Evolutionary conservation across 805 yeast species (phyloP), one percentile per base, ranked within the genome.

Genomic region (Kodamaea fukazawae): DNA sequence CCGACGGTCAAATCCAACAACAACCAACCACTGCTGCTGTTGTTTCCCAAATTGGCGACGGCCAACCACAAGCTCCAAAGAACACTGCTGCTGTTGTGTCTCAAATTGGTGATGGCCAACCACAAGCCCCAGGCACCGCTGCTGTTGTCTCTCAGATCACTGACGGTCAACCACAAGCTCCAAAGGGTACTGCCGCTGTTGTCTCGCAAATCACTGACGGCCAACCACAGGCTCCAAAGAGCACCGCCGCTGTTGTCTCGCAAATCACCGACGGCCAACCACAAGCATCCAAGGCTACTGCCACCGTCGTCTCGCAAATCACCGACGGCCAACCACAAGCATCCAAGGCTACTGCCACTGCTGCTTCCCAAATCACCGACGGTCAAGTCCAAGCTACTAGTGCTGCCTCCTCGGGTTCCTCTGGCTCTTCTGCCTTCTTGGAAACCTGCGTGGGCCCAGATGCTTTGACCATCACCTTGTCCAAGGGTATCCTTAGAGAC

Each of bases 381-480:
- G 67, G 68, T 15, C 67, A 63, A 47, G 50, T 59, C 22, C 67
- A 61, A 44, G 40, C 41, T 12, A 40, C 46, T 16, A 10, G 39
- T 17, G 42, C 35, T 12, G 36, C 38, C 16, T 23, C 46, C 11
- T 15, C 38, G 7, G 29, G 13, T 20, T 9, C 43, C 14, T 12
- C 33, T 17, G 36, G 28, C 16, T 8, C 32, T n/a, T 11, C 31
- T 7, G 28, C 22, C 9, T 29, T 52, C 36, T 43, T 42, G 27
- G 47, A 49, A 29, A 55, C 60, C 7, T 55, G 60, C 41, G 47
- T 48, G 16, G 46, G 53, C n/a, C 10, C 46, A 12, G 38, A 57
- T 48, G 44, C 85, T 32, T 70, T 84, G 54, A 66, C 79, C 32
- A 68, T 83, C 73, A 66, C 72, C 27, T 71, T 84, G 55, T 62